Conservation (phyloP, 2,329 filamentous ascomycete genomes). For the Epichloe amarillans region DNA sequence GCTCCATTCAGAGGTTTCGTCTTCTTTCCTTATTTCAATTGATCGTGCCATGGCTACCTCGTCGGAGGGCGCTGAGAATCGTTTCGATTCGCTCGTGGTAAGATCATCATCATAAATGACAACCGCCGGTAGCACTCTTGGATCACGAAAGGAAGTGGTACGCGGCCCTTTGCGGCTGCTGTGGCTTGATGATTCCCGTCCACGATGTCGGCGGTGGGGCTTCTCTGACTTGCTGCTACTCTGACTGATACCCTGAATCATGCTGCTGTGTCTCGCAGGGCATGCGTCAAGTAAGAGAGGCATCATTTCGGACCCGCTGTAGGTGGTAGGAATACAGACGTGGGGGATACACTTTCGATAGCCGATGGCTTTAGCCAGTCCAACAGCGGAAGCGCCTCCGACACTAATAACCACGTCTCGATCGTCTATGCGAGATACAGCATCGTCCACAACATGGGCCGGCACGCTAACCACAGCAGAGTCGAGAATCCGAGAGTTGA, state of each 20-base stretch:
- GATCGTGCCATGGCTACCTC: constrained; percentile 9
- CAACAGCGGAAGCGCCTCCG: constrained; percentile 49
- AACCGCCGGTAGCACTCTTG: constrained; percentile 15
- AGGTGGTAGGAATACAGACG: constrained; percentile 46
- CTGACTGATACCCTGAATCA: background rate
- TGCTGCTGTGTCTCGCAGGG: constrained; percentile 8
- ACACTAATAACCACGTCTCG: constrained; percentile 48
- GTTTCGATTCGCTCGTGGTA: constrained; percentile 14
- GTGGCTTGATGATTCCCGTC: background rate
- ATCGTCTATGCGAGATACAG: constrained; percentile 16
- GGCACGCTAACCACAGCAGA: constrained; percentile 18
- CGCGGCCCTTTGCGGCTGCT: constrained; percentile 4
- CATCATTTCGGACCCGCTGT: constrained; percentile 48
- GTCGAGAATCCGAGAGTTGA: constrained; percentile 20
- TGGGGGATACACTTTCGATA: constrained; percentile 40
- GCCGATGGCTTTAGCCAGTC: constrained; percentile 41
- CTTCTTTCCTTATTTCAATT: constrained; percentile 8
- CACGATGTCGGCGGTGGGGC: background rate
- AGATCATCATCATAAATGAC: constrained; percentile 27
- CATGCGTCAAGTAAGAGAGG: constrained; percentile 8
- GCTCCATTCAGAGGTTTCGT: constrained; percentile 20
- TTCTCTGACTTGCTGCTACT: constrained; percentile 2
- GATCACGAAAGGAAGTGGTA: constrained; percentile 10
- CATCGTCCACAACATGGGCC: constrained; percentile 15
- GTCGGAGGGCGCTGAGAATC: constrained; percentile 17